A percentile compares a stretch with the other conserved stretches of the same genome.
phyloP scores from a whole-genome alignment of 805 yeast species.

The Sugiyamaella valdiviana region DNA sequence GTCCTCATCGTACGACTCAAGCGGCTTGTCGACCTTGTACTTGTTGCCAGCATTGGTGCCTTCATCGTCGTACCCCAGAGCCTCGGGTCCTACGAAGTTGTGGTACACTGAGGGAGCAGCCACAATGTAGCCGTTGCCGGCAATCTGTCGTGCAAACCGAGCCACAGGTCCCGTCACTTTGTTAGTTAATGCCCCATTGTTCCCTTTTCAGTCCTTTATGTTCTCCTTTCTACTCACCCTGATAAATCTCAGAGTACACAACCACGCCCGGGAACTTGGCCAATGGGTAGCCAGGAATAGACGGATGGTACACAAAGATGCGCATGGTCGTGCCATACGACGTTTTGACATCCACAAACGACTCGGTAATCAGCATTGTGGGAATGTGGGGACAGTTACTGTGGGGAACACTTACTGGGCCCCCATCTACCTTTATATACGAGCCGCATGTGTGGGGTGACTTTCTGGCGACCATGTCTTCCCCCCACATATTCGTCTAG shows the following conservation, averaged over 20 bases:
- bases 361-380: conserved; percentile 63
- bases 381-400: too few relatives aligned
- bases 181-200: not conserved
- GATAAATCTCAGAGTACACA: conserved; percentile 75
- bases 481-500: not conserved
- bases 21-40: conserved; percentile 59
- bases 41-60: conserved; percentile 73
- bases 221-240: conserved; percentile 34
- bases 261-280: conserved; percentile 79
- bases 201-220: not conserved
- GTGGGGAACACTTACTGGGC: not conserved
- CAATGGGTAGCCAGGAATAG: conserved; percentile 62
- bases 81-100: conserved; percentile 56
- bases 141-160: conserved; percentile 69
- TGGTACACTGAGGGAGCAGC: conserved; percentile 79
- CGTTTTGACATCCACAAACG: conserved; percentile 57
- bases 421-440: not conserved
- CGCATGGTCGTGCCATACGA: conserved; percentile 63
- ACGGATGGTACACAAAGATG: conserved; percentile 60
- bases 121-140: conserved; percentile 71
- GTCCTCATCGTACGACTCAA: conserved; percentile 73
- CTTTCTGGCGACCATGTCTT: not conserved
- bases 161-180: conserved; percentile 61
- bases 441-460: not conserved
- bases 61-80: conserved; percentile 61